phyloP scores from a whole-genome alignment of 805 yeast species.

The Candida corydali region DNA sequence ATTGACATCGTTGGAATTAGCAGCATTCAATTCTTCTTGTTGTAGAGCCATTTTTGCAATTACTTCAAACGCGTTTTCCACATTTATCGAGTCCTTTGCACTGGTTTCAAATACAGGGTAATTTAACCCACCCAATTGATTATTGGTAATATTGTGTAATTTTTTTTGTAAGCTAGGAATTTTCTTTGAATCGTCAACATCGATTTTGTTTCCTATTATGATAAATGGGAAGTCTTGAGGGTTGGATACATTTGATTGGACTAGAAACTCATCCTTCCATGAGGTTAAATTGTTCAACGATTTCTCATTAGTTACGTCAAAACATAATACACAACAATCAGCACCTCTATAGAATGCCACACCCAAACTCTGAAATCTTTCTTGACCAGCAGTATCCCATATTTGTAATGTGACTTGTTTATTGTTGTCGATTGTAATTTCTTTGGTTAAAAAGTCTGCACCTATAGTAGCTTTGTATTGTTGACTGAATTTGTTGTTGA shows the following conservation, averaged over 20 bases:
- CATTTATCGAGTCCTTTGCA: constrained; percentile 95
- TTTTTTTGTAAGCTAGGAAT: constrained; percentile 55
- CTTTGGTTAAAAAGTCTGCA: constrained; percentile 93
- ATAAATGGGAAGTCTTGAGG: constrained; percentile 97
- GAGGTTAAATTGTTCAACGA: constrained; percentile 83
- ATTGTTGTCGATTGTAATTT: constrained; percentile 73
- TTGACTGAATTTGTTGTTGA: constrained; percentile 87
- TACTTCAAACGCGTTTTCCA: constrained; percentile 92
- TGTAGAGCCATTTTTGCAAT: constrained; percentile 93
- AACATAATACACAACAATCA: constrained; percentile 94
- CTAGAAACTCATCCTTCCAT: constrained; percentile 94
- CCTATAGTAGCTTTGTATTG: constrained; percentile 98
- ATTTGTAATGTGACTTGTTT: constrained; percentile 78
- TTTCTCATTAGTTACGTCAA: constrained; percentile 92
- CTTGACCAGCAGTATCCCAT: constrained; percentile 99
- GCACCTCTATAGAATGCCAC: constrained; percentile 98
- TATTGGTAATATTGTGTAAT: constrained; percentile 41
- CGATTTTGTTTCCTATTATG: constrained; percentile 91
- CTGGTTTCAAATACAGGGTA: constrained; percentile 92
- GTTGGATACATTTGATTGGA: constrained; percentile 89
- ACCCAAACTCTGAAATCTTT: constrained; percentile 92
- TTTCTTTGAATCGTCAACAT: constrained; percentile 86
- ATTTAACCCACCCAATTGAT: constrained; percentile 57
- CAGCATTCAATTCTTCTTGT: constrained; percentile 90
- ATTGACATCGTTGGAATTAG: constrained; percentile 47